Percentiles rank a stretch among this genome's conserved stretches.
phyloP scores from a whole-genome alignment of 75 land plant genomes.

The Selaginella tamariscina region DNA sequence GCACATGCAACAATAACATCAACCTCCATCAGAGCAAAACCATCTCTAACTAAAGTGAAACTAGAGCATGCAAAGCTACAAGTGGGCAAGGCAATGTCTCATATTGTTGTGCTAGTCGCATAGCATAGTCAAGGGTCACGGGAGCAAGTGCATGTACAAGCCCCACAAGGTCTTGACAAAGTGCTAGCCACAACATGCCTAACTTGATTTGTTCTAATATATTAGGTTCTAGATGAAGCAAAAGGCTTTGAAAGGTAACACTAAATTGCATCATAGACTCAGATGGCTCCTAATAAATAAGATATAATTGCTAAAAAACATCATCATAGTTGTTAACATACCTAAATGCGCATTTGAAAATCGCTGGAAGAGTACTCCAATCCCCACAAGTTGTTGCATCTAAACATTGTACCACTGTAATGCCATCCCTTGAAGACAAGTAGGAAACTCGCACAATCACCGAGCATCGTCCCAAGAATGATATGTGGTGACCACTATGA shows the following conservation, averaged over 20 bases:
- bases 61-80: neutral
- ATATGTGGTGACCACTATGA: neutral
- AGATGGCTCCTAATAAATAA: neutral
- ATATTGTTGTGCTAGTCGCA: neutral
- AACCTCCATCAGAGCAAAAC: neutral
- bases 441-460: neutral
- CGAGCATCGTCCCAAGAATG: conserved; percentile 1
- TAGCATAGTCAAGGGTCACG: neutral
- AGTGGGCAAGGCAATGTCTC: neutral
- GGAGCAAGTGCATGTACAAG: conserved; percentile 1
- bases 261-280: neutral
- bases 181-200: conserved; percentile 1
- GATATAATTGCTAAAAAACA: neutral
- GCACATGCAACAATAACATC: neutral
- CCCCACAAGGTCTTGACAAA: neutral
- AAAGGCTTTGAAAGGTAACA: neutral
- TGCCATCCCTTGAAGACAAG: neutral
- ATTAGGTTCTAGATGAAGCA: neutral
- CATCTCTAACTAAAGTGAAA: neutral
- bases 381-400: neutral
- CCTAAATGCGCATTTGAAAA: neutral
- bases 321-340: neutral
- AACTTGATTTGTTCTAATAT: neutral
- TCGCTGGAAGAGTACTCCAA: neutral
- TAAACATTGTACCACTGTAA: neutral